Percentiles rank a stretch among this genome's conserved stretches.
These are phyloP conservation scores for Saposhnikovia divaricata DNA, from an alignment of 129 eudicot species.

Conservation along the genomic window DNA sequence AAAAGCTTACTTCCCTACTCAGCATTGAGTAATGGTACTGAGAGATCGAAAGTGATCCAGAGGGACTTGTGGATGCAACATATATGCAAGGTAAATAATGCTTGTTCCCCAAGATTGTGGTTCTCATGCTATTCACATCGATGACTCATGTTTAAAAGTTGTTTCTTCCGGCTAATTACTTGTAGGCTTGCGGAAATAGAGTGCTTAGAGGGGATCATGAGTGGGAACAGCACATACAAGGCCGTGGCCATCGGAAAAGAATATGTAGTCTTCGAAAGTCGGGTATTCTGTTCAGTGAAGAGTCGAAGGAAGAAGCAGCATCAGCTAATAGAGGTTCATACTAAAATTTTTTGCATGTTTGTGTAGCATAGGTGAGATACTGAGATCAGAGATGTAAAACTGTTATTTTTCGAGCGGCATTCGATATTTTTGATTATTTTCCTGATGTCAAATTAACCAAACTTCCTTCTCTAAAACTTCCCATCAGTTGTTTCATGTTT, in stretches of 20 bases:
- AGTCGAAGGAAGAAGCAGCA: conserved; percentile 9
- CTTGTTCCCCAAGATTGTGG: neutral
- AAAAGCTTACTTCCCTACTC: conserved; percentile 15
- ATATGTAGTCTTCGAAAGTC: conserved; percentile 53
- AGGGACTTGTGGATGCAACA: conserved; percentile 90
- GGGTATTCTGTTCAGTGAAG: conserved; percentile 23
- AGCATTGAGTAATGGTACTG: conserved; percentile 13
- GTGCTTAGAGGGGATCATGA: conserved; percentile 90
- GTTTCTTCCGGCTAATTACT: neutral
- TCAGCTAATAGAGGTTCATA: neutral
- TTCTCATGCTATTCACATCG: neutral
- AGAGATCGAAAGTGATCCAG: conserved; percentile 35
- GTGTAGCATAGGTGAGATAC: neutral
- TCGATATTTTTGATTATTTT: neutral
- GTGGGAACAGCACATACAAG: conserved; percentile 92
- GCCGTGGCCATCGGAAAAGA: conserved; percentile 78
- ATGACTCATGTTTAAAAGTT: neutral
- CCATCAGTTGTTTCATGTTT: neutral
- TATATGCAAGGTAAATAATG: conserved; percentile 61
- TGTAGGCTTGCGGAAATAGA: conserved; percentile 75
- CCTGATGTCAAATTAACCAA: neutral
- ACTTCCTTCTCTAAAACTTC: neutral
- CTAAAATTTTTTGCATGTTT: neutral
- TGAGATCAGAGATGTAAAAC: neutral
- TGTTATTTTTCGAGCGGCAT: neutral